These are phyloP conservation scores for Pseudocercospora fijiensis DNA, from an alignment of 2,329 filamentous ascomycete species.

Conservation along the genomic window DNA sequence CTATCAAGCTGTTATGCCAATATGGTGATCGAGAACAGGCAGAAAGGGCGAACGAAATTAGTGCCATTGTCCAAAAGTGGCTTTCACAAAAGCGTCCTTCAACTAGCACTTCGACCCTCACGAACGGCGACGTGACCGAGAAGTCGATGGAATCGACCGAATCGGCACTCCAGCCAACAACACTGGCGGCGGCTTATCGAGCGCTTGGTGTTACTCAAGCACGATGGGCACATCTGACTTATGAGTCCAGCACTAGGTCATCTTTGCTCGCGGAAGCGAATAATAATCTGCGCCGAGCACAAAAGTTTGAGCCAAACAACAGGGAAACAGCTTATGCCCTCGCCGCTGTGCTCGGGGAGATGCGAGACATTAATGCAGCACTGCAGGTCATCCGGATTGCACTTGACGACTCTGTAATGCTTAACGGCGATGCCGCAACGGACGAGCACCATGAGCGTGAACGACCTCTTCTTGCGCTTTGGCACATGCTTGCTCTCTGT, in stretches of 20 bases:
- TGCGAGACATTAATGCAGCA: conserved; percentile 73
- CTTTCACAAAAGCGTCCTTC: conserved; percentile 59
- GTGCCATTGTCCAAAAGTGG: conserved; percentile 70
- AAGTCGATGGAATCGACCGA: conserved; percentile 35
- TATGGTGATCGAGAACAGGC: conserved; percentile 74
- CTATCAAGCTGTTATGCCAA: conserved; percentile 75
- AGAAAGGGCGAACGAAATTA: conserved; percentile 74
- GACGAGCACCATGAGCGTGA: conserved; percentile 47
- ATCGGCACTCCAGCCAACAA: conserved; percentile 54
- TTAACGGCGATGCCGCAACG: conserved; percentile 20
- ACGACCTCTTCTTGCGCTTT: conserved; percentile 70
- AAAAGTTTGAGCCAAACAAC: conserved; percentile 50
- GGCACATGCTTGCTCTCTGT: conserved; percentile 86
- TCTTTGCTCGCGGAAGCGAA: conserved; percentile 77
- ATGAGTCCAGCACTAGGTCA: conserved; percentile 65
- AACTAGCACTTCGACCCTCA: conserved; percentile 15
- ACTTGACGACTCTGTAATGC: conserved; percentile 46
- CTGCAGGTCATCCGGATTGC: conserved; percentile 80
- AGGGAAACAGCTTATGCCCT: conserved; percentile 77
- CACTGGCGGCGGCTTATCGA: conserved; percentile 72
- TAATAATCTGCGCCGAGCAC: conserved; percentile 64
- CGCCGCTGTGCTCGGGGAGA: conserved; percentile 82
- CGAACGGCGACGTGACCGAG: conserved; percentile 14
- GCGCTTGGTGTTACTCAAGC: conserved; percentile 83
- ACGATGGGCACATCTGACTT: conserved; percentile 81